These are phyloP conservation scores for Auricularia sp. DNA, from an alignment of 768 basidiomycete genomes.

Conservation along the genomic window DNA sequence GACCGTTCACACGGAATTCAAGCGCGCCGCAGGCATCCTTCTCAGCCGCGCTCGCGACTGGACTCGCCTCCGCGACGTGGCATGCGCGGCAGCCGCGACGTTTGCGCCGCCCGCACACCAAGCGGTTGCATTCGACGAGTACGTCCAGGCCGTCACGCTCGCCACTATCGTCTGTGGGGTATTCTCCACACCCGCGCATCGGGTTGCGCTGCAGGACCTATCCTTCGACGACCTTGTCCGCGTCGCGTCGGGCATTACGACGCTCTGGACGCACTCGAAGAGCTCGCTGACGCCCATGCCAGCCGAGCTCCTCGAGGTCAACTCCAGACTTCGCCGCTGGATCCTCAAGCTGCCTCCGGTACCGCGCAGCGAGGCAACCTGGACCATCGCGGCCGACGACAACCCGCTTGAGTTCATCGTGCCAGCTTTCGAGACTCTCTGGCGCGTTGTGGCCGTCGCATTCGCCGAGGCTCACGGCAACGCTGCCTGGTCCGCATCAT, in stretches of 20 bases:
- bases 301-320: conserved; percentile 25
- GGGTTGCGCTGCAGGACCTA: not conserved
- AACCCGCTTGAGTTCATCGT: conserved; percentile 44
- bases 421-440: conserved; percentile 52
- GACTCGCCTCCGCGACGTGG: conserved; percentile 23
- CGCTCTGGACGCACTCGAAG: conserved; percentile 40
- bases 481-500: conserved; percentile 16
- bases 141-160: conserved; percentile 33
- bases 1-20: conserved; percentile 28
- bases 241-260: conserved; percentile 34
- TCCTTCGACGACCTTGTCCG: conserved; percentile 26
- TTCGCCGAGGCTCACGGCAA: conserved; percentile 29
- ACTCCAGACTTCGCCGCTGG: conserved; percentile 29
- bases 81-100: conserved; percentile 21
- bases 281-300: conserved; percentile 20
- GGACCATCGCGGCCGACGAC: not conserved
- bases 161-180: not conserved
- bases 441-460: conserved; percentile 42
- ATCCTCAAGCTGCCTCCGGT: conserved; percentile 21
- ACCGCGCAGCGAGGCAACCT: not conserved
- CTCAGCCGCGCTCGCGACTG: conserved; percentile 27
- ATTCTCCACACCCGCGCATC: not conserved
- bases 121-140: conserved; percentile 25
- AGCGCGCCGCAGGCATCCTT: conserved; percentile 20
- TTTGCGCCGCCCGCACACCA: not conserved